Percentiles rank a stretch among this genome's conserved stretches.
phyloP scores from a whole-genome alignment of 768 basidiomycete genomes.

The Clathrus columnatus region DNA sequence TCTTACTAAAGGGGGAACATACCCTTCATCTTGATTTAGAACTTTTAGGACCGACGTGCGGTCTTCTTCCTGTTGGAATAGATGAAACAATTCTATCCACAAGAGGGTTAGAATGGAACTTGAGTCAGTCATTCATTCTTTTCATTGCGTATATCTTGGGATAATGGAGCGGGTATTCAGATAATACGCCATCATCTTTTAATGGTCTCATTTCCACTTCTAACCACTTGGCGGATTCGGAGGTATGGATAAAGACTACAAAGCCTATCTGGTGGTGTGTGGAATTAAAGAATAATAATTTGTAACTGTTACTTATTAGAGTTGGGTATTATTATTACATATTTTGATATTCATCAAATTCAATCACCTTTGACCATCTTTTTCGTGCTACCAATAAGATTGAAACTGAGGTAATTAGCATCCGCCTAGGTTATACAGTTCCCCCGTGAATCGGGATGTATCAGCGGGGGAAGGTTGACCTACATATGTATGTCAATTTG shows the following conservation, averaged over 20 bases:
- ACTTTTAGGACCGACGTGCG: slow-evolving; percentile 80
- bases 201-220: slow-evolving; percentile 86
- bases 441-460: too few species aligned
- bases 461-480: too few species aligned
- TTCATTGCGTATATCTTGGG: neutral
- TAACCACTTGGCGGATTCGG: slow-evolving; percentile 73
- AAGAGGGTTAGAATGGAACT: slow-evolving; percentile 80
- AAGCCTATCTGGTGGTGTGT: slow-evolving; percentile 87
- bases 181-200: slow-evolving; percentile 62
- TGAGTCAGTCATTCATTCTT: slow-evolving; percentile 41
- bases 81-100: slow-evolving; percentile 73
- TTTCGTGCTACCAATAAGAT: too few species aligned
- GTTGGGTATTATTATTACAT: too few species aligned
- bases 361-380: too few species aligned
- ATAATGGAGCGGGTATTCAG: slow-evolving; percentile 24
- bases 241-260: slow-evolving; percentile 71
- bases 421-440: too few species aligned
- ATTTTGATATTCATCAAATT: too few species aligned
- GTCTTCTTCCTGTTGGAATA: slow-evolving; percentile 86
- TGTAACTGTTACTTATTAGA: neutral
- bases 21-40: slow-evolving; percentile 63
- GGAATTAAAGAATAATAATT: slow-evolving; percentile 35
- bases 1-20: slow-evolving; percentile 66
- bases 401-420: too few species aligned
- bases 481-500: too few species aligned